Base-by-base conservation (phyloP, 495 filamentous ascomycete species). In the Ramalina peruviana region DNA sequence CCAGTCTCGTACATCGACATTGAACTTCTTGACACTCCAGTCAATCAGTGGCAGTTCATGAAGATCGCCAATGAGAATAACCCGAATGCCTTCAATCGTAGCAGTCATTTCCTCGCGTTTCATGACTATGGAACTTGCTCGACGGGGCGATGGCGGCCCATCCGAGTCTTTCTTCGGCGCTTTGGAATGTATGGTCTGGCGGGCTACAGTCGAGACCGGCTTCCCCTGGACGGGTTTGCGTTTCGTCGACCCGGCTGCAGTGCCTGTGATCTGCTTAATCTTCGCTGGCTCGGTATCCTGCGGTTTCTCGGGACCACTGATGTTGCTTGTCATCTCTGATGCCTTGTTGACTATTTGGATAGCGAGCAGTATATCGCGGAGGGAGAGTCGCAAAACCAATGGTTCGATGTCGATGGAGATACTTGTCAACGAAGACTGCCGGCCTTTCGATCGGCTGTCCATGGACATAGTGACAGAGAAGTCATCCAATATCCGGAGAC, bases 1-100 rank as follows among this genome's bases (percentile, higher is more conserved):
- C 92, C 92, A 98, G 65, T 98, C 86, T 52, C 81, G 77, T 13
- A 92, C 82, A 49, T 81, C 79, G 11, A 87, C 76, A 25, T 75
- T 83, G 62, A 97, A 97, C 33, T 81, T 79, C 66, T 93, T 94
- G 52, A 98, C 81, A 59, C 87, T 94, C 70, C 93, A 80, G 67
- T 98, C 92, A 3, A 98, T 71, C 43, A 98, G 78, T 20, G 92
- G 92, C 41, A 98, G 71, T 66, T 98, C 92, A 58, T 98, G 93
- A 36, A 93, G 68, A 59, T 96, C 92, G 25, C 92, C 92, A 55
- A 98, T 96, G 6, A 98, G 73, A 39, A 98, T 86, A 15, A 98
- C 79, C 51, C 92, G 78, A 49, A 96, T 73, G n/a, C 92, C 92
- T 43, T 89, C 86, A 46, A 96, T 69, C 12, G 81, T 76, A 33